phyloP scores from a whole-genome alignment of 148 eudicot genomes.

The Amaranthus palmeri region DNA sequence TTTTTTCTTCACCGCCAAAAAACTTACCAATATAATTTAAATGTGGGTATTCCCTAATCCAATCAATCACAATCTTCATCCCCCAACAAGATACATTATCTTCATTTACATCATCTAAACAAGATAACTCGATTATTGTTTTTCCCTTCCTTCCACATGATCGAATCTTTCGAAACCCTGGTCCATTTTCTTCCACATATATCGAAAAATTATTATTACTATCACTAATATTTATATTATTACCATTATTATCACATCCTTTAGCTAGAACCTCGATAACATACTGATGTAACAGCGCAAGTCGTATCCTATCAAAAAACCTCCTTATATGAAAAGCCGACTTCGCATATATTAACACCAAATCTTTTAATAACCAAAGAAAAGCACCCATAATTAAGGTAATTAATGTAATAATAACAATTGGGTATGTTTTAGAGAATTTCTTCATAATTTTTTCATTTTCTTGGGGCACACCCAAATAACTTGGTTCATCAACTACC shows the following conservation, averaged over 20 bases:
- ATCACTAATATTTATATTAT: background rate
- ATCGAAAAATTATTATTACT: background rate
- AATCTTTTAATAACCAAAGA: constrained; percentile 20
- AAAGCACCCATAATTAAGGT: constrained; percentile 23
- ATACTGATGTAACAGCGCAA: constrained; percentile 10
- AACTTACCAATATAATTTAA: background rate
- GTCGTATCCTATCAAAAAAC: constrained; percentile 22
- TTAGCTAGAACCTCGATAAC: constrained; percentile 11
- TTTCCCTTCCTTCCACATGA: background rate
- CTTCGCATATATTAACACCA: constrained; percentile 10
- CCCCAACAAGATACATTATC: constrained; percentile 26
- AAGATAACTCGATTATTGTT: background rate
- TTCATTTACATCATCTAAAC: constrained; percentile 12
- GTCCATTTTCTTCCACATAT: background rate
- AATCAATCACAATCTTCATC: constrained; percentile 20
- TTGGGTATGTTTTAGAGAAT: constrained; percentile 7
- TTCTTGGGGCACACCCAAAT: constrained; percentile 11
- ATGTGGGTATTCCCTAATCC: background rate
- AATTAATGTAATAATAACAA: constrained; percentile 11
- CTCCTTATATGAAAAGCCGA: constrained; percentile 21
- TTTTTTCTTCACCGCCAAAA: background rate
- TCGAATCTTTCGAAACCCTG: background rate
- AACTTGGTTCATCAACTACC: constrained; percentile 23
- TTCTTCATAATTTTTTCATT: constrained; percentile 6
- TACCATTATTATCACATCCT: background rate